Conservation (phyloP, 2,329 filamentous ascomycete genomes). For the Ceratocystis harringtonii region DNA sequence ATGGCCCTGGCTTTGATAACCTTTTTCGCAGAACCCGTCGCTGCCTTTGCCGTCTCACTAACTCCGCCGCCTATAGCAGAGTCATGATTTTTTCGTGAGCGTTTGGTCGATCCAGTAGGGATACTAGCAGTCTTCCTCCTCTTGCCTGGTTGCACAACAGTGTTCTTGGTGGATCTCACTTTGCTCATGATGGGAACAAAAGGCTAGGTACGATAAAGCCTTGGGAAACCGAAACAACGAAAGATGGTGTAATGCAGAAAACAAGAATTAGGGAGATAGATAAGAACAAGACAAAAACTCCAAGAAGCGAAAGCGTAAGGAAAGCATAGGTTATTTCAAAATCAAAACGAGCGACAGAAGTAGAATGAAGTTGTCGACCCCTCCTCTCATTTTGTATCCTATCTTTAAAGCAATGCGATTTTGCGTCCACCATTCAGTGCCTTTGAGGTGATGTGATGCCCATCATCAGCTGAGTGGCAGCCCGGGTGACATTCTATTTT, state of each 20-base stretch:
- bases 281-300: not conserved
- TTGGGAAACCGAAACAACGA: too few relatives aligned
- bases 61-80: not conserved
- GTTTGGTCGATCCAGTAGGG: not conserved
- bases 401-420: not conserved
- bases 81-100: not conserved
- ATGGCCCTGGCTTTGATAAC: not conserved
- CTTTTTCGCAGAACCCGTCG: not conserved
- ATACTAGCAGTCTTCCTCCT: not conserved
- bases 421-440: not conserved
- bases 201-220: not conserved
- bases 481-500: not conserved
- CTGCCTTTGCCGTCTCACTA: not conserved
- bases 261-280: not conserved
- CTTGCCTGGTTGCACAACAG: not conserved
- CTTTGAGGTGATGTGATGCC: not conserved
- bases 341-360: not conserved
- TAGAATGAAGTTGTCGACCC: not conserved
- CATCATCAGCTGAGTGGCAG: not conserved
- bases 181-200: not conserved
- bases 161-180: not conserved
- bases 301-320: not conserved
- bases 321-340: not conserved
- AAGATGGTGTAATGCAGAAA: too few relatives aligned
- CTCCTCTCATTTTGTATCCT: not conserved